Conservation (phyloP, 352 stramenopile species). For the Phytopythium aichiense region DNA sequence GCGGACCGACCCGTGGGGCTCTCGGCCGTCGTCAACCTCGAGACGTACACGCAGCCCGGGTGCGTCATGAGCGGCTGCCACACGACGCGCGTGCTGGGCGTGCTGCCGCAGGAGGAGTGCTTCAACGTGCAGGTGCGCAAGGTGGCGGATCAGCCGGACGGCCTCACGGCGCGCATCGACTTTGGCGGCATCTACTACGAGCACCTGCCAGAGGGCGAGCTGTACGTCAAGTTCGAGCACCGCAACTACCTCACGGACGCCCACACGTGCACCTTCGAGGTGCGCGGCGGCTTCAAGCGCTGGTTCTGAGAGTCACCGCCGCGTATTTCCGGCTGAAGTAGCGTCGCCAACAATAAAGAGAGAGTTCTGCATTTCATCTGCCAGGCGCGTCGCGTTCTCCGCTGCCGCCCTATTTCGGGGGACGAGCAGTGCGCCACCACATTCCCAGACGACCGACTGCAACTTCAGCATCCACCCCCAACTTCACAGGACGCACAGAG, state of each 20-base stretch:
- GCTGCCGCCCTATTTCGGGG: neutral
- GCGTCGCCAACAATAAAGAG: neutral
- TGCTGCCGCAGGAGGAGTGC: conserved; percentile 39
- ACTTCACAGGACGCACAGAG: neutral
- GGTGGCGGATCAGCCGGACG: conserved; percentile 30
- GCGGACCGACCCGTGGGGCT: conserved; percentile 27
- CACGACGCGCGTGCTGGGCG: conserved; percentile 22
- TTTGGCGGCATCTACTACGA: conserved; percentile 63
- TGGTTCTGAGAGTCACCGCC: conserved; percentile 29
- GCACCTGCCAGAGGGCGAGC: conserved; percentile 39
- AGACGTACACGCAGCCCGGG: conserved; percentile 45
- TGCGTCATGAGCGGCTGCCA: conserved; percentile 42
- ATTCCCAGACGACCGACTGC: neutral
- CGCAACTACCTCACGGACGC: conserved; percentile 44
- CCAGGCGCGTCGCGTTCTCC: neutral
- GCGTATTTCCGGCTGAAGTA: neutral
- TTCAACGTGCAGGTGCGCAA: conserved; percentile 37
- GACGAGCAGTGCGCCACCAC: neutral
- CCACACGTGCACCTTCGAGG: conserved; percentile 42
- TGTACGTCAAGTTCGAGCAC: conserved; percentile 54
- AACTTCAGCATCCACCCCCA: neutral
- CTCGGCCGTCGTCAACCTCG: conserved; percentile 33
- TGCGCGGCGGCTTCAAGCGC: conserved; percentile 47
- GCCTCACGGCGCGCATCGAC: conserved; percentile 27
- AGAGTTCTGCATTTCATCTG: neutral